These are phyloP conservation scores for Trichoderma pleuroti DNA, from an alignment of 2,329 filamentous ascomycete species.

Conservation along the genomic window DNA sequence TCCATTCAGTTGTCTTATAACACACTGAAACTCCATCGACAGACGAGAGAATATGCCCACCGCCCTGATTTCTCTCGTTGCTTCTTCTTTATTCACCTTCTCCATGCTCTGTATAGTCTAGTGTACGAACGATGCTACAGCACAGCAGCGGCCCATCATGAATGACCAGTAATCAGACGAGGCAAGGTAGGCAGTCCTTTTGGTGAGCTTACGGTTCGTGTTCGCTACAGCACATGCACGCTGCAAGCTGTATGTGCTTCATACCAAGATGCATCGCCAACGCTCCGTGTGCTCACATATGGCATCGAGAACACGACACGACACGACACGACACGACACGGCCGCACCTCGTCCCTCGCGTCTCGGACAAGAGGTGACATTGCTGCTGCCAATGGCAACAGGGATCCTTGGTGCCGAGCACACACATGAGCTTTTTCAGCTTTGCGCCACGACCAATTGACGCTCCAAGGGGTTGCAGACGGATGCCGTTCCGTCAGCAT, in stretches of 20 bases:
- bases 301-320: background rate
- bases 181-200: too few relatives aligned
- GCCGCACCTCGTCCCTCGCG: background rate
- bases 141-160: background rate
- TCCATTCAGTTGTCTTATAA: background rate
- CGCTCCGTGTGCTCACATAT: background rate
- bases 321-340: too few relatives aligned
- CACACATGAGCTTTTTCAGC: background rate
- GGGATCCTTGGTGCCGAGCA: background rate
- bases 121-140: background rate
- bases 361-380: background rate
- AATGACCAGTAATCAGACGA: background rate
- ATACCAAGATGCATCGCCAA: background rate
- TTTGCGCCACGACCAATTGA: background rate
- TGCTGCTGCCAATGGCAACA: background rate
- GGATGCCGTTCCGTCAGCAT: constrained; percentile 1
- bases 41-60: background rate
- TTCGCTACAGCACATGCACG: background rate
- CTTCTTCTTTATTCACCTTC: background rate
- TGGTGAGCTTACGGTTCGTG: background rate
- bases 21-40: background rate
- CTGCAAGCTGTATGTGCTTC: background rate
- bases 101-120: background rate
- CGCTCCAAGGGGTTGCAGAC: background rate
- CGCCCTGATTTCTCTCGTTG: background rate